phyloP scores from a whole-genome alignment of 257 asterid genomes.

The Plantago elongata region DNA sequence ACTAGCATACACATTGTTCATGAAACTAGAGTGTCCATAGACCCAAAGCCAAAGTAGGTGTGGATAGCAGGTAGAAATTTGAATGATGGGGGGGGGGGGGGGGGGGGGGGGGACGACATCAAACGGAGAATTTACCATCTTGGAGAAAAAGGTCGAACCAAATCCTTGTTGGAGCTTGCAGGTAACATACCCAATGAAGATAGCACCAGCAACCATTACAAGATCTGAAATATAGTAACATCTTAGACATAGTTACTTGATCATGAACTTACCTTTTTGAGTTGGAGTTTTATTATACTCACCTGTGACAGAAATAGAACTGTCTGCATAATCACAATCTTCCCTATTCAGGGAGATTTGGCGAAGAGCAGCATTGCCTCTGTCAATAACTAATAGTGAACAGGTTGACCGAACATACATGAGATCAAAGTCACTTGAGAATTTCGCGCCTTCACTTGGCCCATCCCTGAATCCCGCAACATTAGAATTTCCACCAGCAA shows the following conservation, averaged over 20 bases:
- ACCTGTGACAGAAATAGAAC: conserved; percentile 72
- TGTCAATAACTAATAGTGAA: conserved; percentile 77
- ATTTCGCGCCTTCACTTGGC: conserved; percentile 95
- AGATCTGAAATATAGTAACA: conserved; percentile 56
- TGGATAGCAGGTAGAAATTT: not conserved
- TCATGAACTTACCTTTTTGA: conserved; percentile 10
- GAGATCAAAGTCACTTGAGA: conserved; percentile 86
- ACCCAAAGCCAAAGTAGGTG: not conserved
- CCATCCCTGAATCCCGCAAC: conserved; percentile 93
- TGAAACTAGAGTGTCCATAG: not conserved
- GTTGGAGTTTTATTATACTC: conserved; percentile 8
- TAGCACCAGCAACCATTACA: conserved; percentile 82
- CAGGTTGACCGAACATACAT: conserved; percentile 77
- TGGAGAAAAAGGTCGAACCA: conserved; percentile 63
- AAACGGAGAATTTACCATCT: conserved; percentile 42
- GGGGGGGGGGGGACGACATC: too few relatives aligned
- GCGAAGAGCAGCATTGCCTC: conserved; percentile 98
- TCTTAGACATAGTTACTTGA: conserved; percentile 12
- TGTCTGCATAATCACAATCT: conserved; percentile 69
- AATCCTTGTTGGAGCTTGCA: conserved; percentile 87
- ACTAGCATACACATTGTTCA: not conserved
- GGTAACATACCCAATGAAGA: conserved; percentile 59
- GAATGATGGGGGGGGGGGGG: too few relatives aligned
- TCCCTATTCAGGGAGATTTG: conserved; percentile 80
- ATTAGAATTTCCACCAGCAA: conserved; percentile 97